Conservation (phyloP, 2,329 filamentous ascomycete species). For the Calonectria pteridis region DNA sequence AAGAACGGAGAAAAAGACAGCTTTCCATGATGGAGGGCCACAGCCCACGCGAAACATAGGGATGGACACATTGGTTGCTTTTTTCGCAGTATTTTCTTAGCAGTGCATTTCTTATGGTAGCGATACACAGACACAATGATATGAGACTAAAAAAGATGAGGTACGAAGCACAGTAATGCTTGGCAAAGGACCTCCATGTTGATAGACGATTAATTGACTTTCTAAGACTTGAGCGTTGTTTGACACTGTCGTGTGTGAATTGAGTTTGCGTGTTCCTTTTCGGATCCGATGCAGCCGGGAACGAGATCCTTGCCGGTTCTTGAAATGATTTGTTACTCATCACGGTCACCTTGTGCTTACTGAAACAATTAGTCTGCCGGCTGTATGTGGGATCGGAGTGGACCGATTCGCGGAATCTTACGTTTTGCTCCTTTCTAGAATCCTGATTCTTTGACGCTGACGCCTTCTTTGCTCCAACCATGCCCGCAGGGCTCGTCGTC, state of each 20-base stretch:
- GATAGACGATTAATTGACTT: conserved; percentile 20
- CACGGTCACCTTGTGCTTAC: not conserved
- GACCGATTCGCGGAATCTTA: not conserved
- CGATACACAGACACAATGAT: conserved; percentile 15
- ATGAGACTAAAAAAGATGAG: conserved; percentile 24
- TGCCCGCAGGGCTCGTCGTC: not conserved
- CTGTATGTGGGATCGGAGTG: not conserved
- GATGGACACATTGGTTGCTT: conserved; percentile 11
- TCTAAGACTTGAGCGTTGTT: not conserved
- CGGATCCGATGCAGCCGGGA: not conserved
- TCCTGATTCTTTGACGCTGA: not conserved
- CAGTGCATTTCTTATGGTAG: conserved; percentile 26
- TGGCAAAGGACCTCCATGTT: not conserved
- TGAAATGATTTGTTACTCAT: not conserved
- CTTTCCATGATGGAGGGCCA: conserved; percentile 25
- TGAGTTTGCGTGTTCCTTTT: not conserved
- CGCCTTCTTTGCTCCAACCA: not conserved
- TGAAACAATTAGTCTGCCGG: not conserved
- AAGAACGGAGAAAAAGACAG: conserved; percentile 22
- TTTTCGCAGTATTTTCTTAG: conserved; percentile 7
- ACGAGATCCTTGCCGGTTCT: not conserved
- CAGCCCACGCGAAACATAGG: conserved; percentile 25
- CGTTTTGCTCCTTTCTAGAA: not conserved
- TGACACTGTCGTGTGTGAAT: not conserved
- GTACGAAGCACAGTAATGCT: conserved; percentile 12